These are phyloP conservation scores for Pythium volutum DNA, from an alignment of 352 stramenopile species.

Conservation along the genomic window DNA sequence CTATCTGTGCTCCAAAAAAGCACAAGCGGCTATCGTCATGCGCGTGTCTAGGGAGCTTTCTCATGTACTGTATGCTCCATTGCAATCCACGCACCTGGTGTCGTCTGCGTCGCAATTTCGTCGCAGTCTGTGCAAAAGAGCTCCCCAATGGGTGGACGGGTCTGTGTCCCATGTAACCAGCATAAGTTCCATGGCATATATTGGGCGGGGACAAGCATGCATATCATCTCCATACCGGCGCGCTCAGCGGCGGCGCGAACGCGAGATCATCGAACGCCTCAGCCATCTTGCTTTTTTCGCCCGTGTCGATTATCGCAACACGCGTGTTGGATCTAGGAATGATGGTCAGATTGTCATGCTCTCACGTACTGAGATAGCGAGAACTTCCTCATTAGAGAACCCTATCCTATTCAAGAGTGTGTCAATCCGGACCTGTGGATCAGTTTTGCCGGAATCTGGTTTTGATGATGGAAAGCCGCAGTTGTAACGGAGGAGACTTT, in stretches of 20 bases:
- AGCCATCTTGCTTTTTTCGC: constrained; percentile 28
- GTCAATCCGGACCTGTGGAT: neutral
- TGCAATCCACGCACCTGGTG: constrained; percentile 30
- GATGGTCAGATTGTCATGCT: constrained; percentile 2
- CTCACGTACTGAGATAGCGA: neutral
- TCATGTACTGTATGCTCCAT: neutral
- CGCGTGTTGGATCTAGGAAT: constrained; percentile 5
- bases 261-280: constrained; percentile 74
- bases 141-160: constrained; percentile 6
- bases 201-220: neutral
- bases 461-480: neutral
- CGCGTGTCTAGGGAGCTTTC: neutral
- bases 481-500: neutral
- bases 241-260: constrained; percentile 33
- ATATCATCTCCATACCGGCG: neutral
- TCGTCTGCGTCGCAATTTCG: constrained; percentile 47
- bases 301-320: neutral
- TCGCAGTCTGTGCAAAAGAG: constrained; percentile 69
- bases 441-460: neutral
- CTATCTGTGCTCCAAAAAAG: constrained; percentile 32
- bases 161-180: neutral
- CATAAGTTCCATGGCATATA: neutral
- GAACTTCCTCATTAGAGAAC: neutral
- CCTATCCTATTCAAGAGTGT: constrained; percentile 4
- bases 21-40: neutral